Percentiles rank a stretch among this genome's conserved stretches.
Conservation (phyloP, 75 land plant genomes). For the Gnetum montanum region DNA sequence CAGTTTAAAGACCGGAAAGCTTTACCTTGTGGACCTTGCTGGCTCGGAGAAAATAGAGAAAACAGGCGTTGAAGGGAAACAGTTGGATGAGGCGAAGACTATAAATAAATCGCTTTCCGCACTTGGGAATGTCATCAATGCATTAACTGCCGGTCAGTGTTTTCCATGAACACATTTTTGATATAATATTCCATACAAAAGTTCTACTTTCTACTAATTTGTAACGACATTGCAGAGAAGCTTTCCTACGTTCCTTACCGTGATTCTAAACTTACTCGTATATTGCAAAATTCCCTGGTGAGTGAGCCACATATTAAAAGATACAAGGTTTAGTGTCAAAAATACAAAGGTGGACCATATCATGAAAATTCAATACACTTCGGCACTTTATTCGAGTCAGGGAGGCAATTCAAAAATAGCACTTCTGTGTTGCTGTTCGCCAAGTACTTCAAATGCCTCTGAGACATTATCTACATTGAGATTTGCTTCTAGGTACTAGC, state of each 20-base stretch:
- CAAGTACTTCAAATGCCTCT: constrained; percentile 57
- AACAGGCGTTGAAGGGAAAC: constrained; percentile 66
- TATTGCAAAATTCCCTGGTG: constrained; percentile 71
- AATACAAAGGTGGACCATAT: too few species aligned
- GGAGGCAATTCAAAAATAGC: constrained; percentile 70
- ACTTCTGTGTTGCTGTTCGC: constrained; percentile 74
- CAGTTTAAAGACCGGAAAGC: constrained; percentile 46
- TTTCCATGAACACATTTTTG: background rate
- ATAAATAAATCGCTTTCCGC: constrained; percentile 84
- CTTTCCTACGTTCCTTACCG: constrained; percentile 65
- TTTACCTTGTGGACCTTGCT: constrained; percentile 72
- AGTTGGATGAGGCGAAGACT: constrained; percentile 69
- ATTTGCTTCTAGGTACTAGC: constrained; percentile 58
- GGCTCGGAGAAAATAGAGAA: constrained; percentile 81
- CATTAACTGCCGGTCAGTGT: constrained; percentile 36
- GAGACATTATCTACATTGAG: constrained; percentile 77
- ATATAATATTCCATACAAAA: background rate
- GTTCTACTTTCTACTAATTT: background rate
- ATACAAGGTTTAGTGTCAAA: too few species aligned
- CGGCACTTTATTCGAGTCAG: too few species aligned
- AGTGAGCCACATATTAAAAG: too few species aligned
- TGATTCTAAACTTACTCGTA: constrained; percentile 79
- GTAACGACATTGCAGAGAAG: constrained; percentile 17
- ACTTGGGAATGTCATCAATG: constrained; percentile 76
- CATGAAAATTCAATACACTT: too few species aligned